Evolutionary conservation across 73 alveolate genomes (phyloP).

Genomic region (Stentor coeruleus): DNA sequence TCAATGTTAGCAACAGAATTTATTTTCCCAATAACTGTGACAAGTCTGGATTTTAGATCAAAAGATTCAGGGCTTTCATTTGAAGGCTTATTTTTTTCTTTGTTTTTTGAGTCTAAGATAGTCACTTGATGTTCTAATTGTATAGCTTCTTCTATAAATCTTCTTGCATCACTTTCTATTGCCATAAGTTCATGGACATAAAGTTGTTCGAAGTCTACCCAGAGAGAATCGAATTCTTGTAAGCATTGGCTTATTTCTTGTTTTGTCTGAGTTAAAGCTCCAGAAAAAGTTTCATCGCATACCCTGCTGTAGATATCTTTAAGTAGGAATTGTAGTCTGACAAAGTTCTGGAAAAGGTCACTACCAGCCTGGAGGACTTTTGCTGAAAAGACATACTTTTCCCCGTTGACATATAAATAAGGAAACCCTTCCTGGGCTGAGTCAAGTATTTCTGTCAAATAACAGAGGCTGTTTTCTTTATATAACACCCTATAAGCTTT

Average conservation of each 20-base stretch:
- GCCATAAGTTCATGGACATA: constrained; percentile 92
- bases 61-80: constrained; percentile 43
- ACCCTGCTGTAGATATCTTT: constrained; percentile 62
- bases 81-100: constrained; percentile 64
- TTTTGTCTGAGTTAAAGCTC: constrained; percentile 48
- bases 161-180: constrained; percentile 91
- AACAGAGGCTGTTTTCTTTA: constrained; percentile 84
- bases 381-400: constrained; percentile 84
- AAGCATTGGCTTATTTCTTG: constrained; percentile 40
- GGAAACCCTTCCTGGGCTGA: constrained; percentile 97
- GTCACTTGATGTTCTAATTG: constrained; percentile 87
- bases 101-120: constrained; percentile 73
- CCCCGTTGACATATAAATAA: constrained; percentile 91
- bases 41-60: constrained; percentile 63
- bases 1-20: constrained; percentile 92
- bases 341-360: constrained; percentile 72
- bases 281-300: constrained; percentile 37
- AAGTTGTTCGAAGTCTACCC: constrained; percentile 49
- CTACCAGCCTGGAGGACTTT: constrained; percentile 92
- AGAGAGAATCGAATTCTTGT: constrained; percentile 42
- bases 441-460: constrained; percentile 94
- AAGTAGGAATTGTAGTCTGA: constrained; percentile 60
- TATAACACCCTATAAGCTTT: constrained; percentile 88
- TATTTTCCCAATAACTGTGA: constrained; percentile 74
- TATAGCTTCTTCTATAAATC: constrained; percentile 85